A percentile compares a stretch with the other conserved stretches of the same genome.
phyloP scores from a whole-genome alignment of 805 yeast species.

The Saccharomycopsis sp. region DNA sequence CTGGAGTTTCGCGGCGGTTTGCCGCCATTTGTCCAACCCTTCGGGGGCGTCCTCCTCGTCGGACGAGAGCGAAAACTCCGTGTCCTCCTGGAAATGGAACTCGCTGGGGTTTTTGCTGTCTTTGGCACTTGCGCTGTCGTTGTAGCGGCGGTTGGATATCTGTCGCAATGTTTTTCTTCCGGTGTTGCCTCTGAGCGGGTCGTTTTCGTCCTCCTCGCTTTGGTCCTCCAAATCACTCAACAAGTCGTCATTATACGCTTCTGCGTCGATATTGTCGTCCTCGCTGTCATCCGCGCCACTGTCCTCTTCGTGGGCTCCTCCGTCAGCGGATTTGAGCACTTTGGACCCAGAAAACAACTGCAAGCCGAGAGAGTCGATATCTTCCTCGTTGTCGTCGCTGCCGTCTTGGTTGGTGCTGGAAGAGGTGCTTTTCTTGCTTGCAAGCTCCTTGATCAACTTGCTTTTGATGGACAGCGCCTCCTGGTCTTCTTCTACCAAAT shows the following conservation, averaged over 20 bases:
- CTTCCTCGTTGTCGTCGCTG: constrained; percentile 18
- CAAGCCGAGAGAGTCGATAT: constrained; percentile 9
- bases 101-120: constrained; percentile 30
- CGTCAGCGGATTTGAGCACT: constrained; percentile 6
- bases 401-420: not conserved
- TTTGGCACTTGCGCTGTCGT: constrained; percentile 35
- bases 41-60: constrained; percentile 35
- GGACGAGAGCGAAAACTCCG: constrained; percentile 36
- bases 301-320: not conserved
- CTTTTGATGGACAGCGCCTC: constrained; percentile 13
- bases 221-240: constrained; percentile 37
- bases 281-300: constrained; percentile 25
- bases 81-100: constrained; percentile 45
- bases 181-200: constrained; percentile 33
- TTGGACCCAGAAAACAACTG: constrained; percentile 17
- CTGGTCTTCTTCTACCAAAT: constrained; percentile 16
- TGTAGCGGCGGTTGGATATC: constrained; percentile 26
- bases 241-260: constrained; percentile 35
- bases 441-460: constrained; percentile 15
- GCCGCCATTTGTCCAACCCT: constrained; percentile 19
- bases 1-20: constrained; percentile 55
- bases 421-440: constrained; percentile 7
- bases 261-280: constrained; percentile 32
- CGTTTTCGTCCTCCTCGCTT: constrained; percentile 34
- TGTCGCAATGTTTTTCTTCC: constrained; percentile 25